Base-by-base conservation (phyloP, 78 protist genomes). In the Polysphondylium violaceum region DNA sequence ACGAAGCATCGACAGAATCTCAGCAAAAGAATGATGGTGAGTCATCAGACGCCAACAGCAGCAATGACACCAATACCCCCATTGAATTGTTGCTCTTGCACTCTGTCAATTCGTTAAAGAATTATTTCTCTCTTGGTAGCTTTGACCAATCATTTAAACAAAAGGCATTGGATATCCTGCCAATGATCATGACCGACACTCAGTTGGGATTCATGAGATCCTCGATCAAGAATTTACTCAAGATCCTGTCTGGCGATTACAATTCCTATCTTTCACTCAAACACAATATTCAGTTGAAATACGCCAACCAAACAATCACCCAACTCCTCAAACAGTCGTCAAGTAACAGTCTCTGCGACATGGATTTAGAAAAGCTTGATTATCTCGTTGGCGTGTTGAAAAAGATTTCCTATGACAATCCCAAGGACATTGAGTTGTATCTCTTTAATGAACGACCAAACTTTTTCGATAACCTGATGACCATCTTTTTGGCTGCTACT, bases 181-280 rank as follows among this genome's bases (percentile, higher is more conserved):
- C 89, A 81, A 12, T 44, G 1, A 55, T 81, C 29, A 64, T 81
- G 64, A 68, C 89, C 5, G 89, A 81, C 29, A 41, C 89, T 27
- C 76, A 81, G 41, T 63, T 81, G 19, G 16, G 71, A 3, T 81
- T 81, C 74, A 21, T 81, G 21, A 71, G 74, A 38, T 43, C 89
- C 0, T 16, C 60, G 1, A 53, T 81, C 9, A 81, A 81, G 31
- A 19, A 65, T 3, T 29, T 81, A 21, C 36, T 81, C 21, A 81
- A 81, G 69, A 81, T 81, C 11, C 41, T 81, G 2, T 31, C 47
- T 14, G 50, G 72, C 2, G 29, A 65, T 41, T 47, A 71, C 23
- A 77, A 81, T 8, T 33, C 16, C 14, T 81, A 81, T 27, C 76
- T 65, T 12, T 21, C 76, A 2, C 40, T 81, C 40, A 64, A 68